These are phyloP conservation scores for Saccharomyces kudriavzevii DNA, from an alignment of 805 yeast species.

Conservation along the genomic window DNA sequence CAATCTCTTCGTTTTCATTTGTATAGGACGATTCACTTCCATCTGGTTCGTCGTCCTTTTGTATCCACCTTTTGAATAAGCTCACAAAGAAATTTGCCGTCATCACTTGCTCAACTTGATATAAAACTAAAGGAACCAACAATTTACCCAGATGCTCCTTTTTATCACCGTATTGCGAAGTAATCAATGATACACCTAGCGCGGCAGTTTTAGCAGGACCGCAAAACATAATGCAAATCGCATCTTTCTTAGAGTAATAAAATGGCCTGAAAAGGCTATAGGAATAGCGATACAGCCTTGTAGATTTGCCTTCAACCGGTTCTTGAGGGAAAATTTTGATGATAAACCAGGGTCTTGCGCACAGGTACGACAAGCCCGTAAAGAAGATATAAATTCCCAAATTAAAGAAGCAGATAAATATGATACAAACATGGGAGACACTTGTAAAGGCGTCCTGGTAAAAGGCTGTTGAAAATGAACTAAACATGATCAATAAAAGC, in stretches of 20 bases:
- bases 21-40: conserved; percentile 1
- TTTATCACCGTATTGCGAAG: conserved; percentile 66
- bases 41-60: conserved; percentile 18
- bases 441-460: conserved; percentile 69
- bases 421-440: conserved; percentile 59
- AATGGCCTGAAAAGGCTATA: conserved; percentile 46
- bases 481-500: conserved; percentile 68
- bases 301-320: conserved; percentile 39
- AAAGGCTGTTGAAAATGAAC: conserved; percentile 81
- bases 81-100: conserved; percentile 67
- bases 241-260: conserved; percentile 60
- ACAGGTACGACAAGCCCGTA: conserved; percentile 51
- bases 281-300: conserved; percentile 38
- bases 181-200: conserved; percentile 73
- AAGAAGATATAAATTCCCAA: conserved; percentile 71
- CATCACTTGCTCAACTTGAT: conserved; percentile 81
- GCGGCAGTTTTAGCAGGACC: conserved; percentile 95
- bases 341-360: conserved; percentile 55
- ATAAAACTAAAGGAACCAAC: conserved; percentile 74
- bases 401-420: conserved; percentile 76
- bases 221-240: conserved; percentile 74
- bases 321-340: conserved; percentile 35
- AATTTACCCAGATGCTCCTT: conserved; percentile 59
- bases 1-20: conserved; percentile 6
- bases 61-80: conserved; percentile 60